Evolutionary conservation across 1,284 basidiomycete genomes (phyloP).

Genomic region (Naganishia sp.): DNA sequence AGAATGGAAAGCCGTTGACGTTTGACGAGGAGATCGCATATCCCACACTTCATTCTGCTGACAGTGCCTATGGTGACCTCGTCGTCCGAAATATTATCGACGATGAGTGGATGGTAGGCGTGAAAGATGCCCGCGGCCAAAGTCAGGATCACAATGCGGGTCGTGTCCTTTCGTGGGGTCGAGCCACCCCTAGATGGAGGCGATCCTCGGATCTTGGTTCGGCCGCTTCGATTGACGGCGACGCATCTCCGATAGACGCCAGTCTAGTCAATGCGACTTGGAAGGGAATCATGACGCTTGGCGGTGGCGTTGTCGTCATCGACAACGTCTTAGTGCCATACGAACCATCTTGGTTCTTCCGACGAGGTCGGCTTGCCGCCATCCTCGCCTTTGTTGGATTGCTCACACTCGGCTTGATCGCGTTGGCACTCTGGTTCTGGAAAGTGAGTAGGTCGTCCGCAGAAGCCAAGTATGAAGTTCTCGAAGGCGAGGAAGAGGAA

Average conservation of each 20-base stretch:
- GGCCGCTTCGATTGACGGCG: constrained; percentile 28
- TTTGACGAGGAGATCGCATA: constrained; percentile 72
- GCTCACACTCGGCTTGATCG: constrained; percentile 59
- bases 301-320: constrained; percentile 84
- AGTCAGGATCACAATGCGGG: constrained; percentile 73
- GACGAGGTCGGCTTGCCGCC: constrained; percentile 52
- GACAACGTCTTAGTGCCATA: constrained; percentile 83
- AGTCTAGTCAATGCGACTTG: constrained; percentile 37
- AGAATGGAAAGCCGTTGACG: constrained; percentile 63
- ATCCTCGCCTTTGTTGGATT: constrained; percentile 60
- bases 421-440: constrained; percentile 57
- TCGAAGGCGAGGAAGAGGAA: constrained; percentile 70
- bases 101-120: constrained; percentile 73
- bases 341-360: constrained; percentile 74
- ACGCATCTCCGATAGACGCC: constrained; percentile 18
- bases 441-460: constrained; percentile 73
- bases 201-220: constrained; percentile 22
- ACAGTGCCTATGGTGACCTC: constrained; percentile 72
- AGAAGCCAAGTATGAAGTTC: constrained; percentile 79
- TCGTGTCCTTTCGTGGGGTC: constrained; percentile 73
- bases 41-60: constrained; percentile 66
- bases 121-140: constrained; percentile 76
- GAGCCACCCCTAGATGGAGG: constrained; percentile 63
- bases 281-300: constrained; percentile 52
- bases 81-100: constrained; percentile 65